Percentiles rank a stretch among this genome's conserved stretches.
Evolutionary conservation across 1,284 basidiomycete genomes (phyloP).

Genomic region (Boletellus sp.): DNA sequence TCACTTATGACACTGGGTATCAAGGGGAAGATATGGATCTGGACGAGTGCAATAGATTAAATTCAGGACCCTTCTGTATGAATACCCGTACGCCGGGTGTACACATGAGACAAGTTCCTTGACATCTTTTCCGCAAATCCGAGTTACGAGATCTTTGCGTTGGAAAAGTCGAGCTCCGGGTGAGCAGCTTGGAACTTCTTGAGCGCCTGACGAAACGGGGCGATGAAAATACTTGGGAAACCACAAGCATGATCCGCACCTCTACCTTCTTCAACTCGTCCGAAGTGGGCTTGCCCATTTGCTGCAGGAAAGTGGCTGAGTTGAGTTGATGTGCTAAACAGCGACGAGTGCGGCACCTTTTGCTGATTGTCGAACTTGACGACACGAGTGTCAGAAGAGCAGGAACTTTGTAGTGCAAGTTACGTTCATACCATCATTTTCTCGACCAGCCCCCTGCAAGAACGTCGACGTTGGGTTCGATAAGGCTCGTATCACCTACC

Average conservation of each 20-base stretch:
- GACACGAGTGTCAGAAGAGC: conserved; percentile 9
- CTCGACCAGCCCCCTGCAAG: conserved; percentile 89
- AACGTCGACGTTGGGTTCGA: conserved; percentile 6
- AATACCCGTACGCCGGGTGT: neutral
- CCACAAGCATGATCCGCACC: conserved; percentile 36
- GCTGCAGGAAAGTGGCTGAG: conserved; percentile 43
- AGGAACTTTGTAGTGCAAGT: conserved; percentile 5
- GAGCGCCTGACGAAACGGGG: conserved; percentile 53
- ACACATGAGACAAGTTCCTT: neutral
- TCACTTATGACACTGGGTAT: conserved; percentile 34
- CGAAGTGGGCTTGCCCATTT: conserved; percentile 93
- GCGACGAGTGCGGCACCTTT: conserved; percentile 52
- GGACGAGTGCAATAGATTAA: conserved; percentile 22
- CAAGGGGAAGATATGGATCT: conserved; percentile 28
- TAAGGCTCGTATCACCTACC: conserved; percentile 43
- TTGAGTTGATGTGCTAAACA: neutral
- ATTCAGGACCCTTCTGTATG: neutral
- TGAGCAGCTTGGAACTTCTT: conserved; percentile 88
- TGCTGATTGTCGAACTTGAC: conserved; percentile 94
- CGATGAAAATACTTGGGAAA: neutral
- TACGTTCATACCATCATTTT: conserved; percentile 93
- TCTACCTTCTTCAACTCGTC: conserved; percentile 90
- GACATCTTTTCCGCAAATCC: neutral
- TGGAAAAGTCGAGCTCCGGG: conserved; percentile 92
- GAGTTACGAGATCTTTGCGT: conserved; percentile 79